phyloP scores from a whole-genome alignment of 371 early-diverging fungal genomes.

The Umbelopsis sp. region DNA sequence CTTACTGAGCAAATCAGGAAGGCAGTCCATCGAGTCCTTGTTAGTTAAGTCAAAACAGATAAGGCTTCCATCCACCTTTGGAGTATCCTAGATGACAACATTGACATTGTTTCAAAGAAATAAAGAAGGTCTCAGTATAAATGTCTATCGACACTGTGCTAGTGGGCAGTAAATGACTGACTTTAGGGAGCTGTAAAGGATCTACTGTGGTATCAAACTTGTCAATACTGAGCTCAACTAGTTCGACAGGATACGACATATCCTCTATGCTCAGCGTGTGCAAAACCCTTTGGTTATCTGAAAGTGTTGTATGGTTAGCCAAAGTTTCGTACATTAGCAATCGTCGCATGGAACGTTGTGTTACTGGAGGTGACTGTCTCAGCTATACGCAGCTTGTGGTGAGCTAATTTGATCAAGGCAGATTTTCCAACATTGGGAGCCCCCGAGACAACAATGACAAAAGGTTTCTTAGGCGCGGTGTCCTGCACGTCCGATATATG shows the following conservation, averaged over 20 bases:
- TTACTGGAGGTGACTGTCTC: constrained; percentile 35
- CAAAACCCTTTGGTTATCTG: constrained; percentile 38
- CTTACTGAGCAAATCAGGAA: constrained; percentile 46
- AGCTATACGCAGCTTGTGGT: constrained; percentile 30
- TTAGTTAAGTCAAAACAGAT: constrained; percentile 45
- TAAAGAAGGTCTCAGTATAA: no score
- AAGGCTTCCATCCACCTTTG: constrained; percentile 38
- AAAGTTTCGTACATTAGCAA: neutral
- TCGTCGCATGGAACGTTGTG: constrained; percentile 1
- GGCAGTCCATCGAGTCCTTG: constrained; percentile 35
- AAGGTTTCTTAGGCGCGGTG: neutral
- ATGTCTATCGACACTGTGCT: neutral
- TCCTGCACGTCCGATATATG: neutral
- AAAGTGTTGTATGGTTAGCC: neutral
- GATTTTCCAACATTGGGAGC: constrained; percentile 42
- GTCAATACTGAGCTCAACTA: constrained; percentile 35
- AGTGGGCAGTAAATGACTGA: constrained; percentile 18
- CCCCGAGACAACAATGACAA: constrained; percentile 39
- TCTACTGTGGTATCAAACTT: constrained; percentile 29
- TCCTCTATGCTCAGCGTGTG: constrained; percentile 28
- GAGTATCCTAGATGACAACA: constrained; percentile 23
- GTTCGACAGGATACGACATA: constrained; percentile 29
- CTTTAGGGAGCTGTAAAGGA: constrained; percentile 34
- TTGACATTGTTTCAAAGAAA: neutral
- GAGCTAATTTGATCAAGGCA: constrained; percentile 39